Percentiles rank a stretch among this genome's conserved stretches.
phyloP scores from a whole-genome alignment of 1,139 yeast genomes.

The Scheffersomyces insectosa region DNA sequence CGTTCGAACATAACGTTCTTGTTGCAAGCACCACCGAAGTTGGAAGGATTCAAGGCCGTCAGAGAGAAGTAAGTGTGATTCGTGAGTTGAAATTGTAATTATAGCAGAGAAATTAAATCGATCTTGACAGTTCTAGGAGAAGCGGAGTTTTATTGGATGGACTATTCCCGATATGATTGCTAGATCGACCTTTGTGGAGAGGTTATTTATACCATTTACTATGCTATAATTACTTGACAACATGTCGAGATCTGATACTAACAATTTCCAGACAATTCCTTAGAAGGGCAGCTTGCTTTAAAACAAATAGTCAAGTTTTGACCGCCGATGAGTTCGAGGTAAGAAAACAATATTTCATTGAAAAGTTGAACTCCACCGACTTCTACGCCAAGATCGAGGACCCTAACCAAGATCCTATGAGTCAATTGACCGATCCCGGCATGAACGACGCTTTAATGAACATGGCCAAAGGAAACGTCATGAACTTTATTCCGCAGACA shows the following conservation, averaged over 20 bases:
- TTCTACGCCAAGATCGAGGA: conserved; percentile 46
- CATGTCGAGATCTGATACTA: conserved; percentile 1
- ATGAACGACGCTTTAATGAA: conserved; percentile 74
- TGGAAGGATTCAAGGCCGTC: conserved; percentile 49
- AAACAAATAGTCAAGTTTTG: conserved; percentile 48
- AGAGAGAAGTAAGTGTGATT: conserved; percentile 55
- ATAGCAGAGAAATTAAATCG: no score
- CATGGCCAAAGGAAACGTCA: conserved; percentile 78
- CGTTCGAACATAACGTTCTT: conserved; percentile 69
- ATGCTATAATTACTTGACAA: background rate
- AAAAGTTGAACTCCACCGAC: conserved; percentile 51
- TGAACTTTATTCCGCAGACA: conserved; percentile 89
- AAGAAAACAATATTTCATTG: conserved; percentile 48
- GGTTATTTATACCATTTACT: background rate
- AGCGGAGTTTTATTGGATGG: no score
- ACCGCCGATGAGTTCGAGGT: conserved; percentile 45
- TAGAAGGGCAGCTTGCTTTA: conserved; percentile 54
- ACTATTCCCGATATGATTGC: no score
- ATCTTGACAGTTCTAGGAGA: no score
- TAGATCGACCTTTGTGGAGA: no score
- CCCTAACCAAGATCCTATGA: conserved; percentile 46
- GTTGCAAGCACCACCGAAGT: conserved; percentile 58
- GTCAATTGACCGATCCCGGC: conserved; percentile 71
- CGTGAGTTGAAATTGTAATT: no score
- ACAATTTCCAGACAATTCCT: conserved; percentile 44